Base-by-base conservation (phyloP, 148 eudicot genomes). In the Rhododendron mucronatum region DNA sequence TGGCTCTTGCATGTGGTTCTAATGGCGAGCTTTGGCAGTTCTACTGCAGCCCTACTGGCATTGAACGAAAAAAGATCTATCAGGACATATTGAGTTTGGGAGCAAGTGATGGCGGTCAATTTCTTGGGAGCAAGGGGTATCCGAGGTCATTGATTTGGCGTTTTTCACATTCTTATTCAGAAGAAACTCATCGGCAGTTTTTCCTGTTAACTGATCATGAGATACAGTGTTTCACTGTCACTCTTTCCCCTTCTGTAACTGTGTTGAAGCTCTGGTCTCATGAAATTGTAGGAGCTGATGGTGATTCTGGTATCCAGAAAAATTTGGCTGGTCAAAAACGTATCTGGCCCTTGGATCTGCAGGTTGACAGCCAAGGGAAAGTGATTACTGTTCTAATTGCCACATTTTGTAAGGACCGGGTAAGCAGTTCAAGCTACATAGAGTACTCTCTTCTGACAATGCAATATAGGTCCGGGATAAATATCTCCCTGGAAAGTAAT, bases 301-400 rank as follows among this genome's bases (percentile, higher is more conserved):
- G 92, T 88, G 99, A 96, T 86, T 87, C 91, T 48, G 99, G 95
- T 45, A 92, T 95, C 86, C 94, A 95, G 90, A 96, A 95, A 89
- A 96, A 94, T 87, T 89, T 96, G 88, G 99, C 98, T 84, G 98
- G 99, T 82, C 97, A 96, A 91, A 96, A 94, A 90, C 89, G 88
- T 82, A 93, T 95, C 80, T 95, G 98, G 99, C 99, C 99, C 59
- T 89, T 96, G 85, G 99, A 96, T 92, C 82, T 96, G 89, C 97
- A 93, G 90, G 89, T 96, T 44, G 96, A 93, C 83, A 90, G 85
- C 84, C 92, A 82, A 89, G 98, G 99, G 69, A 96, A 94, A 88
- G 96, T 92, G 83, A 83, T 96, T 44, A 94, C 93, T 69, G 89
- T 96, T 91, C 94, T 96, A 51, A 92, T 96, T 80, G 98, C 98